Evolutionary conservation across 345 rosid species (phyloP), one percentile per base, ranked within the genome.

Genomic region (Boechera retrofracta): DNA sequence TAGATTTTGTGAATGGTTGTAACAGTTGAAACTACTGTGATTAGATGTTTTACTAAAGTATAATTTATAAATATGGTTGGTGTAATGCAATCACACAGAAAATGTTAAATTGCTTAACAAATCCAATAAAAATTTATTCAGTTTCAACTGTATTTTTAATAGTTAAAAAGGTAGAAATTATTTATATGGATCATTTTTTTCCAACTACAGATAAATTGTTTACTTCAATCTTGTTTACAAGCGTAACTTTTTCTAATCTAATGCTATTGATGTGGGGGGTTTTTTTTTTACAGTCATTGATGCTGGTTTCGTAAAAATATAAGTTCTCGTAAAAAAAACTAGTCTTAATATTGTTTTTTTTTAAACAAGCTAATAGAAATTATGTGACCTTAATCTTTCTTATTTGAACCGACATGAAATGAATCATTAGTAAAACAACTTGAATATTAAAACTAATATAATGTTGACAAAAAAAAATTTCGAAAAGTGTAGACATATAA

Each of bases 21-120:
- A 69, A 53, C 26, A 75, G 66, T 75, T 59, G 66, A 66, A 58
- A 58, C 53, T 59, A 38, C 26, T 28, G 53, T 39, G 44, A 39
- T 36, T 55, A 21, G 38, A 55, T 45, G 42, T 28, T 55, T 55
- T 56, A 42, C 38, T 15, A 10, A 56, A 48, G 42, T 36, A 42
- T 31, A 47, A 45, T 21, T 21, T 21, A 21, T 21, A 47, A 45
- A 10, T 11, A 45, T 67, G 33, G 42, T 8, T 36, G 59, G 71
- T 65, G 57, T 54, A 54, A 67, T 58, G 66, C 12, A 75, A 65
- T 45, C 24, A 65, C 21, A 26, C 16, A 13, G 2, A n/a, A 31
- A 39, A n/a, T 35, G 36, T 47, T 35, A 3, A 35, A 33, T 44
- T 9, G 28, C 7, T 67, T 12, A 39, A 65, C 53, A 39, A 26